phyloP scores from a whole-genome alignment of 495 filamentous ascomycete species.

The Staphylotrichum longicolle region DNA sequence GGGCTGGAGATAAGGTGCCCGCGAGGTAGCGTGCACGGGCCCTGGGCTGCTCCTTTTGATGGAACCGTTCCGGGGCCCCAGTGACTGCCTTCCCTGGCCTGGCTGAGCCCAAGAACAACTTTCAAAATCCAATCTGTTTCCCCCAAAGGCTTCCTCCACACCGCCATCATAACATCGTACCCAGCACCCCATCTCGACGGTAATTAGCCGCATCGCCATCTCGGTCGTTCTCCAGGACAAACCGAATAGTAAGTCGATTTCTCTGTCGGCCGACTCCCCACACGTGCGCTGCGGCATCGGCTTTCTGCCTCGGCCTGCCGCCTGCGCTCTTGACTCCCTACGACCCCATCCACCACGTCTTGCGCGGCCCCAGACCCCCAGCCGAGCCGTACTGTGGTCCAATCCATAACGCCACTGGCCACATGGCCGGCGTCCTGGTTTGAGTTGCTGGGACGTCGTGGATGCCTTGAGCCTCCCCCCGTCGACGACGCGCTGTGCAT shows the following conservation, averaged over 20 bases:
- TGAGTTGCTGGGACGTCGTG: slow-evolving; percentile 13
- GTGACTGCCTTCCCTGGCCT: slow-evolving; percentile 26
- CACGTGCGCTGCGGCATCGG: slow-evolving; percentile 25
- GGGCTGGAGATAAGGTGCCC: slow-evolving; percentile 32
- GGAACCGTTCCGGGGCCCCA: slow-evolving; percentile 7
- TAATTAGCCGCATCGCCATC: slow-evolving; percentile 34
- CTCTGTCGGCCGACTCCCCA: slow-evolving; percentile 8
- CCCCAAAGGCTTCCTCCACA: slow-evolving; percentile 36
- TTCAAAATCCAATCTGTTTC: slow-evolving; percentile 39
- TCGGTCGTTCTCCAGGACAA: slow-evolving; percentile 26
- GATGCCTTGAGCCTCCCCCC: slow-evolving; percentile 18
- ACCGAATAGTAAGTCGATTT: slow-evolving; percentile 33
- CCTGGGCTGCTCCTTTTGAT: not conserved
- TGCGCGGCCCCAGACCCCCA: slow-evolving; percentile 20
- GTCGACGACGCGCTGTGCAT: slow-evolving; percentile 22
- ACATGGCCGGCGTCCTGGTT: slow-evolving; percentile 16
- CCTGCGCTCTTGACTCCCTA: slow-evolving; percentile 10
- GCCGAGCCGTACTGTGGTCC: slow-evolving; percentile 16
- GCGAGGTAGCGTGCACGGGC: slow-evolving; percentile 28
- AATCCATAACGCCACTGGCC: slow-evolving; percentile 18
- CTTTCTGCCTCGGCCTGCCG: slow-evolving; percentile 27
- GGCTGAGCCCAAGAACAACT: slow-evolving; percentile 38
- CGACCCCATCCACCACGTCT: slow-evolving; percentile 22
- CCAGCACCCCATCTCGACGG: slow-evolving; percentile 30
- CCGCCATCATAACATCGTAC: slow-evolving; percentile 35